Conservation (phyloP, 179 eudicot species). For the Spergularia azorica region DNA sequence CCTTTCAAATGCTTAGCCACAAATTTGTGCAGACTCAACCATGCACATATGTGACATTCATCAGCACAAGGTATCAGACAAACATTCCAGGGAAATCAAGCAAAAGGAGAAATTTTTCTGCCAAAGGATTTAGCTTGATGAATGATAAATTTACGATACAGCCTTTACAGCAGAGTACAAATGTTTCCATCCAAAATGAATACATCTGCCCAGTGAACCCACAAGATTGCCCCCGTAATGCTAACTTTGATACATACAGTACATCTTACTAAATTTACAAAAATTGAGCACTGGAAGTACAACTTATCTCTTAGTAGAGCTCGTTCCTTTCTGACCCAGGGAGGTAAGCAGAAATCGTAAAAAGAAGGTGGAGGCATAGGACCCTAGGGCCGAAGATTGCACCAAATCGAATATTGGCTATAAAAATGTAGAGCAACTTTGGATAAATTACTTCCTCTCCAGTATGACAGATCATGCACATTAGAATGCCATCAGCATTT, state of each 20-base stretch:
- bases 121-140: slow-evolving; percentile 3
- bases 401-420: slow-evolving; percentile 2
- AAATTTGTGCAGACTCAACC: background rate
- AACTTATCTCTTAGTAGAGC: background rate
- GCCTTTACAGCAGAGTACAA: background rate
- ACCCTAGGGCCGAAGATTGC: background rate
- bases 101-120: background rate
- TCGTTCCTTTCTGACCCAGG: background rate
- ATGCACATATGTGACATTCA: slow-evolving; percentile 16
- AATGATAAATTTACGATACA: background rate
- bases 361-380: background rate
- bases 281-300: background rate
- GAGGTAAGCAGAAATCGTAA: background rate
- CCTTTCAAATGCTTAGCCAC: slow-evolving; percentile 18
- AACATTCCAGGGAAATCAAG: slow-evolving; percentile 1
- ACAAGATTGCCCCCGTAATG: background rate
- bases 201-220: slow-evolving; percentile 14
- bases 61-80: slow-evolving; percentile 1
- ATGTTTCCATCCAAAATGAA: background rate
- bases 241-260: background rate
- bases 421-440: background rate
- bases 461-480: slow-evolving; percentile 4
- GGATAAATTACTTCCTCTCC: background rate
- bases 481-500: background rate
- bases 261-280: slow-evolving; percentile 1